A percentile compares a stretch with the other conserved stretches of the same genome.
Conservation (phyloP, 305 asterid species). For the Fraxinus platypoda region DNA sequence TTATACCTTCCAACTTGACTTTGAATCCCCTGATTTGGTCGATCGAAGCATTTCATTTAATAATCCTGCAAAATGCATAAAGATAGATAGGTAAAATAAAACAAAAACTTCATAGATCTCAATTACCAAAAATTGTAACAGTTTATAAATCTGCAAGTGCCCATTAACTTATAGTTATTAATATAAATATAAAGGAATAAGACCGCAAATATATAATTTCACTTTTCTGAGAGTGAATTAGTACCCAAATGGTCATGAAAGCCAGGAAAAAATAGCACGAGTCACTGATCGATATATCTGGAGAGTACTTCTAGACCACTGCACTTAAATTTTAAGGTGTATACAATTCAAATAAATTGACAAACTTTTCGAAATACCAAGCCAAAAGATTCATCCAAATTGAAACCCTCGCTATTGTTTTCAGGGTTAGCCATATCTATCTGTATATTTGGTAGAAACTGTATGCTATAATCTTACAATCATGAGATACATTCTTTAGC, state of each 20-base stretch:
- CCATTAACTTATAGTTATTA: not conserved
- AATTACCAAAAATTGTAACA: not conserved
- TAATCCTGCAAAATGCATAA: slow-evolving; percentile 58
- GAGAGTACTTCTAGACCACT: not conserved
- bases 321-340: not conserved
- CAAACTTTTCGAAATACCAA: not conserved
- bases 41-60: slow-evolving; percentile 94
- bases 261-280: not conserved
- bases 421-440: not conserved
- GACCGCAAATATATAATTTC: not conserved
- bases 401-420: not conserved
- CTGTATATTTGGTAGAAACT: not conserved
- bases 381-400: not conserved
- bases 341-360: not conserved
- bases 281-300: not conserved
- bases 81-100: not conserved
- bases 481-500: not conserved
- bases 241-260: not conserved
- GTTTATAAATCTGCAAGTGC: slow-evolving; percentile 7
- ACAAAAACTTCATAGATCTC: not conserved
- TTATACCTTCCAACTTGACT: slow-evolving; percentile 91
- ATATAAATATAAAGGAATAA: not conserved
- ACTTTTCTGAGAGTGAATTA: not conserved
- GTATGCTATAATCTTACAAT: not conserved
- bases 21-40: slow-evolving; percentile 85